Base-by-base conservation (phyloP, 2,329 filamentous ascomycete species). In the Passalora sequoiae region DNA sequence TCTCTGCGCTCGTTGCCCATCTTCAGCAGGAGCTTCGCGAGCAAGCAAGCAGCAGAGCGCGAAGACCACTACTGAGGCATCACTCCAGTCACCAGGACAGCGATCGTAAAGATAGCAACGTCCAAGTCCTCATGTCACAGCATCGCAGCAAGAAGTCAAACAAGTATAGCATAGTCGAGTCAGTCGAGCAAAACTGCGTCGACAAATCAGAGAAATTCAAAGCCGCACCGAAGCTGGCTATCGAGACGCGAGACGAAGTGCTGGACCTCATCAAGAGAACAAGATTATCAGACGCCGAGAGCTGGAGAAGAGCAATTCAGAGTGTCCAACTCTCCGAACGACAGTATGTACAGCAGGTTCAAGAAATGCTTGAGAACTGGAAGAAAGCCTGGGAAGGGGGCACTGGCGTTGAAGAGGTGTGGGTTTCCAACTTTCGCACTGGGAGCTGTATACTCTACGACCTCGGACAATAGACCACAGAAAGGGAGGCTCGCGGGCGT, bases 121-220 rank as follows among this genome's bases (percentile, higher is more conserved):
- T 97, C 33, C 83, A 85, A 47, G 83, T 97, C n/a, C 75, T 96
- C 3, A 77, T 89, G 4, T 80, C 86, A 1, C 83, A 86, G 44
- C 89, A 88, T 38, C 81, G 83, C 57, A 88, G 83, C 65, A 96
- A 95, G 67, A 97, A 96, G 70, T 86, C 84, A 51, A 96, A 95
- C 66, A 81, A 91, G 40, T 81, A 82, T 60, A 83, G 83, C 20
- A 88, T 97, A 38, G 82, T 96, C 36, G 87, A 94, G 62, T 84
- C 89, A 53, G 77, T 76, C n/a, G 71, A 78, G 40, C 60, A 72
- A 4, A 69, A 69, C 22, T 74, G 73, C 21, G 74, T 78, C 21
- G 78, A 77, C 43, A 73, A 89, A 25, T 75, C 88, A 9, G 78
- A 83, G 22, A 78, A 77, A 4, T 88, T 88, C 54, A 71, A 86